These are phyloP conservation scores for Boletus rex-veris DNA, from an alignment of 768 basidiomycete genomes.

Conservation along the genomic window DNA sequence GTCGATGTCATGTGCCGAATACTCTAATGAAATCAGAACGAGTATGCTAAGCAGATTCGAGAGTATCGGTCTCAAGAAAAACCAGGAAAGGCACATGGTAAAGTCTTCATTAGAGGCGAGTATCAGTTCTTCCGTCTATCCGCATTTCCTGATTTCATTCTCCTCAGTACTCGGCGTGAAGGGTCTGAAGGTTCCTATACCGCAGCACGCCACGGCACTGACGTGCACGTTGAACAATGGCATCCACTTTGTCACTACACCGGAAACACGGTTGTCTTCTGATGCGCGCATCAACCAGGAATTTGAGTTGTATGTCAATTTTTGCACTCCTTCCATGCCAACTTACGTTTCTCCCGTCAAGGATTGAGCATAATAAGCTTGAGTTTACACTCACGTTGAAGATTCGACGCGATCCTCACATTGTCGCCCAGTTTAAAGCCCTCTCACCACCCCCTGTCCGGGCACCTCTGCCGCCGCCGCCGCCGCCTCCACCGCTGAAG, in stretches of 20 bases:
- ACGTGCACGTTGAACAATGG: conserved; percentile 94
- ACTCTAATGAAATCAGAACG: conserved; percentile 56
- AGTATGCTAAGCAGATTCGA: conserved; percentile 87
- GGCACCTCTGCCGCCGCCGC: conserved; percentile 41
- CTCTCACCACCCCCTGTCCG: conserved; percentile 47
- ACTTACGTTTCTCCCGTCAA: conserved; percentile 25
- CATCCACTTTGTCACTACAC: conserved; percentile 92
- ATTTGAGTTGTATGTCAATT: conserved; percentile 73
- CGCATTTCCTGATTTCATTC: background rate
- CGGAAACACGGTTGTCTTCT: conserved; percentile 57
- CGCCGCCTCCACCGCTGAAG: conserved; percentile 47
- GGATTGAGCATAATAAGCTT: conserved; percentile 91
- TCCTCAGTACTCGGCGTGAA: conserved; percentile 69
- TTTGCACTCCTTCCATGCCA: background rate
- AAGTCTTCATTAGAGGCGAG: conserved; percentile 90
- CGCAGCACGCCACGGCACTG: conserved; percentile 66
- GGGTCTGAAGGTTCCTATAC: conserved; percentile 73
- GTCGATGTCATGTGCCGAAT: background rate
- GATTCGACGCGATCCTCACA: conserved; percentile 81
- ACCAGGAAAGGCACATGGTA: conserved; percentile 78
- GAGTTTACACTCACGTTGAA: conserved; percentile 92
- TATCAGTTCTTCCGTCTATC: background rate
- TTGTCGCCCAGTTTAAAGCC: conserved; percentile 72
- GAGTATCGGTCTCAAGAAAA: conserved; percentile 77
- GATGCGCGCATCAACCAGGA: conserved; percentile 79